These are phyloP conservation scores for Lavandula angustifolia DNA, from an alignment of 257 asterid species.

Conservation along the genomic window DNA sequence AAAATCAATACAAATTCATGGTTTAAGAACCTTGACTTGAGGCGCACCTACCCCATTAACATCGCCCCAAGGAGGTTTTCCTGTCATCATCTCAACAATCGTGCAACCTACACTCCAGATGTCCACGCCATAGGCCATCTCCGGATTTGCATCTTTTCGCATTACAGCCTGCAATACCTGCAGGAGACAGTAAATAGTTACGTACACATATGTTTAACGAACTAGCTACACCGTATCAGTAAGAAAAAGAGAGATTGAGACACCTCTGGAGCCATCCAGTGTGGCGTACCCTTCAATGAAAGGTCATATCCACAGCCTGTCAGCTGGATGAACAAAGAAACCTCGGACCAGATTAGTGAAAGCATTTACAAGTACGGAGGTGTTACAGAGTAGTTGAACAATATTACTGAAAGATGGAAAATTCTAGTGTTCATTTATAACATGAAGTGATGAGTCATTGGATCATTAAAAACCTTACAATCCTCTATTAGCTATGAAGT, in stretches of 20 bases:
- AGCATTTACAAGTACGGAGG: constrained; percentile 1
- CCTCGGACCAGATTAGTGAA: constrained; percentile 8
- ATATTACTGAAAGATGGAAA: neutral
- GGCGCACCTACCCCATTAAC: constrained; percentile 45
- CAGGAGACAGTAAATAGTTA: neutral
- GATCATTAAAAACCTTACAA: neutral
- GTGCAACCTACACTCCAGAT: constrained; percentile 96
- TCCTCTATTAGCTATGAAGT: neutral
- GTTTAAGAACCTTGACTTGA: neutral
- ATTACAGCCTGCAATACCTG: constrained; percentile 81
- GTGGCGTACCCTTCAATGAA: constrained; percentile 86
- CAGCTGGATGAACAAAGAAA: constrained; percentile 48
- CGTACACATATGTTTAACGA: constrained; percentile 7
- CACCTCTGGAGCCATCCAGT: constrained; percentile 99
- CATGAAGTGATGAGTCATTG: neutral
- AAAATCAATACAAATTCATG: neutral
- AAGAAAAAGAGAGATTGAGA: neutral
- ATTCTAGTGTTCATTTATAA: neutral
- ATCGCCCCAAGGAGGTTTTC: constrained; percentile 92
- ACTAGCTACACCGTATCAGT: constrained; percentile 5
- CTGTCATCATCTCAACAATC: constrained; percentile 83
- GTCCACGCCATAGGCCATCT: constrained; percentile 74
- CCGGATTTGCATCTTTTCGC: constrained; percentile 68
- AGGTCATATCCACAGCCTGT: constrained; percentile 46
- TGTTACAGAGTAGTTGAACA: constrained; percentile 15